A percentile compares a stretch with the other conserved stretches of the same genome.
These are phyloP conservation scores for Eremochloa ophiuroides DNA, from an alignment of 176 grass and related monocot species.

Conservation along the genomic window DNA sequence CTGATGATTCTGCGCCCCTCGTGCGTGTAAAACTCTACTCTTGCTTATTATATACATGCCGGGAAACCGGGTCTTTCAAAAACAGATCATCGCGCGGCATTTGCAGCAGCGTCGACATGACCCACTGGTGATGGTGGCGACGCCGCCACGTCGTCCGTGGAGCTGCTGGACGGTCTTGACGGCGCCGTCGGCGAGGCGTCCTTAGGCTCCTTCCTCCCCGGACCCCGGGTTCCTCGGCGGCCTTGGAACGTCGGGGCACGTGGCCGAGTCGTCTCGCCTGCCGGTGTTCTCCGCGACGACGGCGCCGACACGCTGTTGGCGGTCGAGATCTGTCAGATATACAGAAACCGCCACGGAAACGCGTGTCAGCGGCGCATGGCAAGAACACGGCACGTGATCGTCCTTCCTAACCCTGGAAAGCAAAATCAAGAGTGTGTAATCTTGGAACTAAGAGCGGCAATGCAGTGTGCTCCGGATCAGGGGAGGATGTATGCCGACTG, in stretches of 20 bases:
- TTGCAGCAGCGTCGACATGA: not conserved
- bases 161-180: not conserved
- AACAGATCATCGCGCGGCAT: not conserved
- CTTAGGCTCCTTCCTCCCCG: slow-evolving; percentile 27
- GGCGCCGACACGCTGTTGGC: slow-evolving; percentile 23
- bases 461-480: not conserved
- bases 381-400: not conserved
- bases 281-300: slow-evolving; percentile 7
- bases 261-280: not conserved
- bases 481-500: not conserved
- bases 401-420: not conserved
- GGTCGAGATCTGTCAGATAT: slow-evolving; percentile 43
- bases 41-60: no score
- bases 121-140: not conserved
- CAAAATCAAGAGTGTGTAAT: no score
- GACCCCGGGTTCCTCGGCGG: slow-evolving; percentile 19
- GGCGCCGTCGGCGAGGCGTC: not conserved
- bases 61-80: no score
- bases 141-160: not conserved
- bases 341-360: no score
- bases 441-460: not conserved
- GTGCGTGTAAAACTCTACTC: no score
- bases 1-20: no score
- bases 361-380: not conserved
- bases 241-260: slow-evolving; percentile 45